These are phyloP conservation scores for Naganishia sp. DNA, from an alignment of 1,284 basidiomycete species.

Conservation along the genomic window DNA sequence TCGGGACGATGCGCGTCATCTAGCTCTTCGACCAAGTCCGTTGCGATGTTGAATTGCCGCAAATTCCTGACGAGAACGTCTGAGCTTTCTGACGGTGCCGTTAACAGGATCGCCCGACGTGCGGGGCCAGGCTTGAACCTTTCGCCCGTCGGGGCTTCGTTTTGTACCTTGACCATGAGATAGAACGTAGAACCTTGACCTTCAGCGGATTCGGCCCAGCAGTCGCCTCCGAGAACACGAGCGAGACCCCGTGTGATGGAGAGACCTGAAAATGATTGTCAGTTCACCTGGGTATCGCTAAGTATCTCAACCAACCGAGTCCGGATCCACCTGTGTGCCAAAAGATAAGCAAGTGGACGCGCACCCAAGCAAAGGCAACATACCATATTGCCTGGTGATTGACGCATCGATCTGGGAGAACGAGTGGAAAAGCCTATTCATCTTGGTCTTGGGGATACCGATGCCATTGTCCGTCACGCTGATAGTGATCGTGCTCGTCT, in stretches of 20 bases:
- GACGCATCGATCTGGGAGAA: slow-evolving; percentile 52
- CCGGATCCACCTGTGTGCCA: slow-evolving; percentile 34
- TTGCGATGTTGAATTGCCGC: slow-evolving; percentile 6
- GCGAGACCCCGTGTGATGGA: slow-evolving; percentile 50
- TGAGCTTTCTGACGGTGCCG: slow-evolving; percentile 6
- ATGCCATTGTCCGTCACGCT: slow-evolving; percentile 46
- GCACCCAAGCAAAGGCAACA: neutral
- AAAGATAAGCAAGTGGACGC: slow-evolving; percentile 27
- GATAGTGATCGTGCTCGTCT: slow-evolving; percentile 37
- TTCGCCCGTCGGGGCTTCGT: slow-evolving; percentile 18
- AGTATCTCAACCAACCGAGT: neutral
- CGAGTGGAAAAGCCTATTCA: slow-evolving; percentile 49
- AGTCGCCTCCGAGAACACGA: slow-evolving; percentile 48
- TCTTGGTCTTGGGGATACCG: slow-evolving; percentile 43
- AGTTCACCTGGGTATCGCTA: neutral
- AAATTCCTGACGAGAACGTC: slow-evolving; percentile 14
- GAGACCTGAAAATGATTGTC: slow-evolving; percentile 43
- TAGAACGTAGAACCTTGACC: slow-evolving; percentile 49
- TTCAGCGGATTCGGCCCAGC: slow-evolving; percentile 45
- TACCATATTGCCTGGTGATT: slow-evolving; percentile 48
- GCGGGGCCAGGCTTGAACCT: slow-evolving; percentile 1
- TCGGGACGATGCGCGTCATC: neutral
- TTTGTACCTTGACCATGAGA: slow-evolving; percentile 44
- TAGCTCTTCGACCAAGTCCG: neutral
- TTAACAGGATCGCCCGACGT: slow-evolving; percentile 6